phyloP scores from a whole-genome alignment of 2,329 filamentous ascomycete species.

The Alternaria atra region DNA sequence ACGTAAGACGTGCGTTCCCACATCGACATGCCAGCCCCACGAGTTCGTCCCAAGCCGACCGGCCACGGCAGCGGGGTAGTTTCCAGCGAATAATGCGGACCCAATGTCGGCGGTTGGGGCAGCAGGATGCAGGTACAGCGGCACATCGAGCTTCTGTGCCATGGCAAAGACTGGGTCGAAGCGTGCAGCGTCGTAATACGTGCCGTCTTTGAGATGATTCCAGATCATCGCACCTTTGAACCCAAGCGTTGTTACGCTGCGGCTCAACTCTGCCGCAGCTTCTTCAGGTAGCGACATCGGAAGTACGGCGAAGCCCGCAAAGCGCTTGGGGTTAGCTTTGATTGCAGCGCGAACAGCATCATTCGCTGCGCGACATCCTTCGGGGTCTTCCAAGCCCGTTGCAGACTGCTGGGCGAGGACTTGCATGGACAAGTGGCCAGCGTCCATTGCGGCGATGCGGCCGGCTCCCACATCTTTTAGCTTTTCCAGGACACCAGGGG shows the following conservation, averaged over 20 bases:
- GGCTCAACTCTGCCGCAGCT: neutral
- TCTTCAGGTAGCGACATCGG: neutral
- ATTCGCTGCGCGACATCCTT: slow-evolving; percentile 9
- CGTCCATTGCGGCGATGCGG: slow-evolving; percentile 18
- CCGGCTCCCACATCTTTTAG: slow-evolving; percentile 15
- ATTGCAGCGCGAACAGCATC: neutral
- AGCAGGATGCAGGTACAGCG: neutral
- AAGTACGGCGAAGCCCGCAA: neutral
- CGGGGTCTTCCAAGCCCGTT: neutral
- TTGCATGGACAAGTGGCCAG: slow-evolving; percentile 13
- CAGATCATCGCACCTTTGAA: neutral
- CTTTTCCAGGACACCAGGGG: slow-evolving; percentile 10
- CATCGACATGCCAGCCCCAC: slow-evolving; percentile 7
- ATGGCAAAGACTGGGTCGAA: neutral
- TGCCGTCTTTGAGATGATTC: neutral
- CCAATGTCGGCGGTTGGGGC: neutral
- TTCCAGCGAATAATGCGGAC: neutral
- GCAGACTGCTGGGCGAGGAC: slow-evolving; percentile 18
- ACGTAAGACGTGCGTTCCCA: neutral
- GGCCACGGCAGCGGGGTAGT: neutral
- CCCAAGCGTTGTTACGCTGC: neutral
- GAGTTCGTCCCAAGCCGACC: neutral
- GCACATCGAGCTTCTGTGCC: neutral
- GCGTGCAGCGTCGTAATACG: neutral
- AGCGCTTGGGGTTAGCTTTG: neutral